Evolutionary conservation across 2,329 filamentous ascomycete species (phyloP), one percentile per base, ranked within the genome.

Genomic region (Claviceps pusilla): DNA sequence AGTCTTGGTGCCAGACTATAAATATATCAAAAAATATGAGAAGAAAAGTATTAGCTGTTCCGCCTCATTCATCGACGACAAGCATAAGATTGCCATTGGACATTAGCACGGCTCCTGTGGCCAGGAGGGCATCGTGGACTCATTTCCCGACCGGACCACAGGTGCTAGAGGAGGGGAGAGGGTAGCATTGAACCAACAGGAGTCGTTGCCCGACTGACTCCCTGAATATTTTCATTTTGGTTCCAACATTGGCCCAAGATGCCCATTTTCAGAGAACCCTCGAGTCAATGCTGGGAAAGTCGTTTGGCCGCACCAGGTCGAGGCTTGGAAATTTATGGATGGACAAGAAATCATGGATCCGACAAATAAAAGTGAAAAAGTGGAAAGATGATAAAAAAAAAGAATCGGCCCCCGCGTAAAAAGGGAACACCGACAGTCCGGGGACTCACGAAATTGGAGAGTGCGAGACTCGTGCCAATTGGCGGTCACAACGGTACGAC

Each of bases 61-160:
- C n/a, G 1, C 24, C 24, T 24, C 24, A 24, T 14, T 42, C 14
- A 35, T 47, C 42, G 31, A 28, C 19, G 43, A 52, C 31, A 29
- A 41, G 43, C n/a, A 31, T 33, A 43, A 37, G 42, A 53, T 53
- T 53, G 45, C 24, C 33, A 42, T 48, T 53, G 41, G 51, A 52
- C 16, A 51, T 51, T 51, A 43, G 29, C 24, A 51, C 39, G 19
- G 24, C 31, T 46, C 33, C 14, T 24, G 28, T 6, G 7, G 11
- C 48, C 39, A 43, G 4, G 29, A 54, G 49, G 53, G 28, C 35
- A 51, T 51, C 53, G 47, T 19, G 28, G 49, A 35, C 43, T 55
- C 53, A 55, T 55, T 55, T 55, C 53, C 49, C 49, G 43, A 29
- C 47, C 49, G 48, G 14, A 24, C 41, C 29, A 45, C 41, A 33